Base-by-base conservation (phyloP, 2,329 filamentous ascomycete species). In the Aspergillus felis region DNA sequence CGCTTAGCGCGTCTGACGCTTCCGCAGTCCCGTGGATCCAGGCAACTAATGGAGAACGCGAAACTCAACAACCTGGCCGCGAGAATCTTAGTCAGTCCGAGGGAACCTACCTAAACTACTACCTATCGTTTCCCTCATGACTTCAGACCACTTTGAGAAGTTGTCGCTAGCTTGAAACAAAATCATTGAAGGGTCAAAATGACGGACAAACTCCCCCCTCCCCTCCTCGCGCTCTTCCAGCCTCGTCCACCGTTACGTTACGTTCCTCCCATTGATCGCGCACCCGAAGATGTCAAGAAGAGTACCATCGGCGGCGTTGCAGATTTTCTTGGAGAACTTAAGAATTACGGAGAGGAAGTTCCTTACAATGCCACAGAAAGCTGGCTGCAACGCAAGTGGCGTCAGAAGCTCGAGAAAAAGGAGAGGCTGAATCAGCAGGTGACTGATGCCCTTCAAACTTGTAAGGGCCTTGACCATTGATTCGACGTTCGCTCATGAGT, bases 201-300 rank as follows among this genome's bases (percentile, higher is more conserved):
- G 94, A 97, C 94, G 52, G 93, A 97, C 82, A 94, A 95, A 78
- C 88, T 99, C 22, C 93, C 94, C 57, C 91, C 90, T 56, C 93
- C 96, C 73, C 84, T 97, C 58, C 84, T 97, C 68, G 90, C 90
- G 77, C 90, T 97, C 66, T 99, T 99, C 80, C 90, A 93, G 78
- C 91, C 94, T 72, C 90, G 94, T 59, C 94, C 94, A 67, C 89
- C 93, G 58, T 80, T 97, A 72, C 89, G 92, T 76, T 97, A 91
- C 83, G 86, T 96, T 59, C 88, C 89, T 59, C 90, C 92, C 6
- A 82, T 84, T 66, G 93, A 97, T 76, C 82, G 90, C 73, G 85
- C 92, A 61, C 89, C 92, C 10, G 91, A 94, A 76, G 85, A 92
- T 64, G 88, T 91, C 68, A 87, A 83, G 72, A 95, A 91, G 20